A percentile compares a stretch with the other conserved stretches of the same genome.
phyloP scores from a whole-genome alignment of 2,329 filamentous ascomycete genomes.

The Fusarium coicis region DNA sequence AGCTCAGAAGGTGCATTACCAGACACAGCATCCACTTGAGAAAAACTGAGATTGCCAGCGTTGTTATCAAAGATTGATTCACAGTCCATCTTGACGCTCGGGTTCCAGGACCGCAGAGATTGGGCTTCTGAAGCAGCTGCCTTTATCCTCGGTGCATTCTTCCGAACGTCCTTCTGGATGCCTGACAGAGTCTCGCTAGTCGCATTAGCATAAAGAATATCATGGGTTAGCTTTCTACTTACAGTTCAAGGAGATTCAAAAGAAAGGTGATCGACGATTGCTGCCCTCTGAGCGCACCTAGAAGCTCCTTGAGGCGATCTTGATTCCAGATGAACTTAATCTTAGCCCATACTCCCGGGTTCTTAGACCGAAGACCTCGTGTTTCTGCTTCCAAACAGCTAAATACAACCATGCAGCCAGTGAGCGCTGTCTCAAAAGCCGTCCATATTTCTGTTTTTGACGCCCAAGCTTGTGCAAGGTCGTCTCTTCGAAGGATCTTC shows the following conservation, averaged over 20 bases:
- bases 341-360: neutral
- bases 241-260: neutral
- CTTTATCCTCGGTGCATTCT: accelerated
- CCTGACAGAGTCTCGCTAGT: neutral
- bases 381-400: conserved; percentile 8
- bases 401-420: conserved; percentile 7
- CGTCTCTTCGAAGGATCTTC: neutral
- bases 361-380: neutral
- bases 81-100: accelerated
- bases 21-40: accelerated
- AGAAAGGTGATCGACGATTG: neutral
- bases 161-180: neutral
- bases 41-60: accelerated
- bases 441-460: neutral
- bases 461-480: neutral
- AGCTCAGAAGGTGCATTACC: neutral
- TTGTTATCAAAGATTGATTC: neutral
- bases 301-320: neutral
- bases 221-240: too few relatives aligned
- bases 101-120: accelerated
- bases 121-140: neutral
- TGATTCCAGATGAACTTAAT: conserved; percentile 17
- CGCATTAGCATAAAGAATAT: too few relatives aligned
- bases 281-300: neutral
- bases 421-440: neutral